Evolutionary conservation across 768 basidiomycete genomes (phyloP).

Genomic region (Lentinus tigrinus): DNA sequence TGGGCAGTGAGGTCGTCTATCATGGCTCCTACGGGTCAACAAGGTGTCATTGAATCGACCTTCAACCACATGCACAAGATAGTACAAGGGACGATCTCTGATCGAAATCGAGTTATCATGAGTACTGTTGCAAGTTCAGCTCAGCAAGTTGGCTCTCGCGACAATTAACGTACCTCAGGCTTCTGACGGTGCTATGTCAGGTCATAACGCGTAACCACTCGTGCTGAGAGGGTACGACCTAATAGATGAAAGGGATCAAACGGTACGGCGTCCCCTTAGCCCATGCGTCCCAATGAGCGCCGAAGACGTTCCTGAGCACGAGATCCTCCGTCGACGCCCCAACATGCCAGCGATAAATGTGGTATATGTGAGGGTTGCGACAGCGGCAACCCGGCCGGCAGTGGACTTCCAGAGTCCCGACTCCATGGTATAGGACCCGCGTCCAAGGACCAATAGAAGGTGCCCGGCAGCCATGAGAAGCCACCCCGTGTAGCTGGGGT

Average conservation of each 20-base stretch:
- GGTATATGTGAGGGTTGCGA: background rate
- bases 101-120: no score
- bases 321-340: conserved; percentile 7
- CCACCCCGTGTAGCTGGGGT: conserved; percentile 18
- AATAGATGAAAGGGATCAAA: conserved; percentile 14
- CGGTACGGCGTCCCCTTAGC: conserved; percentile 4
- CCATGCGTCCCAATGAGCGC: conserved; percentile 14
- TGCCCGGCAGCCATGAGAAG: conserved; percentile 5
- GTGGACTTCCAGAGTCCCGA: background rate
- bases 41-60: no score
- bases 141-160: no score
- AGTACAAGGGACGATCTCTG: no score
- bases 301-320: conserved; percentile 10
- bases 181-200: no score
- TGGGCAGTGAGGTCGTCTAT: no score
- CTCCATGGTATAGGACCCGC: conserved; percentile 1
- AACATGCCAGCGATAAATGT: background rate
- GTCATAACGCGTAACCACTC: no score
- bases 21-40: no score
- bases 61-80: no score
- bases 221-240: no score
- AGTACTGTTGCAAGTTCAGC: no score
- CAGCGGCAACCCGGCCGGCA: background rate
- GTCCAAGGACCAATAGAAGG: background rate
- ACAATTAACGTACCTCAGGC: no score